Percentiles rank a stretch among this genome's conserved stretches.
Conservation (phyloP, 1,284 basidiomycete species). For the Fistulinella cinereoalba region DNA sequence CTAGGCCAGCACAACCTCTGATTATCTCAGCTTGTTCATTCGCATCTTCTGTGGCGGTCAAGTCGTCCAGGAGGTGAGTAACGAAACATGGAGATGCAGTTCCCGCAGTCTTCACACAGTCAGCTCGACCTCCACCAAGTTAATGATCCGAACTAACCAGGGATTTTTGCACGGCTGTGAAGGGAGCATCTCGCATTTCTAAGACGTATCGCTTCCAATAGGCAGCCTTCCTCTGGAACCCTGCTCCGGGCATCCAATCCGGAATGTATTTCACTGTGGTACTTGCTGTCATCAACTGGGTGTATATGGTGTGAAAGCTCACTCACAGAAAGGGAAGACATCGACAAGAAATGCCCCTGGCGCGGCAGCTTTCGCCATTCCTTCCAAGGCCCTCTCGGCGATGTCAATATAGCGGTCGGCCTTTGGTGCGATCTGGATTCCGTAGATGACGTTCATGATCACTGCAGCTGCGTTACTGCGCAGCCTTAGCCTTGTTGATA, state of each 20-base stretch:
- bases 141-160: slow-evolving; percentile 17
- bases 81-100: slow-evolving; percentile 33
- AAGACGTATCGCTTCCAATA: slow-evolving; percentile 30
- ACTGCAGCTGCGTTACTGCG: slow-evolving; percentile 41
- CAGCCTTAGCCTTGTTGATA: slow-evolving; percentile 1
- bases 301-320: not conserved
- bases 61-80: slow-evolving; percentile 26
- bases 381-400: slow-evolving; percentile 38
- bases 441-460: slow-evolving; percentile 39
- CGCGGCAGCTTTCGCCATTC: slow-evolving; percentile 36
- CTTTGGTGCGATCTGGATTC: slow-evolving; percentile 34
- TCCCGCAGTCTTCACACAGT: slow-evolving; percentile 19
- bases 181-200: slow-evolving; percentile 33
- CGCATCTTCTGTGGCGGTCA: slow-evolving; percentile 7
- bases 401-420: slow-evolving; percentile 37
- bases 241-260: slow-evolving; percentile 33
- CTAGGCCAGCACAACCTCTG: slow-evolving; percentile 33
- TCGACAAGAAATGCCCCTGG: slow-evolving; percentile 40
- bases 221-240: slow-evolving; percentile 31
- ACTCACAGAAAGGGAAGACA: slow-evolving; percentile 33
- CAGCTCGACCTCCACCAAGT: slow-evolving; percentile 1
- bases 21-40: slow-evolving; percentile 25
- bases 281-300: slow-evolving; percentile 7
- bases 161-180: slow-evolving; percentile 24
- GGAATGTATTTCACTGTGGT: slow-evolving; percentile 32